Evolutionary conservation across 176 grass and related monocot species (phyloP), one percentile per base, ranked within the genome.

Genomic region (Hordeum marinum): DNA sequence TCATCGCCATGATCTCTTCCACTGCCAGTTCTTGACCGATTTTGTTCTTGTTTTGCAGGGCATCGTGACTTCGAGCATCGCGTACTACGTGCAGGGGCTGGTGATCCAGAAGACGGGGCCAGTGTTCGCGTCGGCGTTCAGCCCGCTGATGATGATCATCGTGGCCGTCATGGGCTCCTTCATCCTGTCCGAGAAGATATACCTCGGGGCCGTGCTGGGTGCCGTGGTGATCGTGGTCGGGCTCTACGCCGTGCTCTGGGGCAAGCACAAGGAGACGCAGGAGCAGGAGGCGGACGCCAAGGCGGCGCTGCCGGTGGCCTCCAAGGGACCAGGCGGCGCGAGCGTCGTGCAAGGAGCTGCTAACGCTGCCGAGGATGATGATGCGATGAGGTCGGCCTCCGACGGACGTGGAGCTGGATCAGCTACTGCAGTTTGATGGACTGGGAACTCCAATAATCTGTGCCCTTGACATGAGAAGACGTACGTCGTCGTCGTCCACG

Each of bases 141-240:
- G 93, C 89, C 96, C 96, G 69, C 89, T 98, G 0, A 98, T 98
- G 91, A 98, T 98, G 93, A 95, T 98, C 87, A 94, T 98, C 80
- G 96, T 98, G 62, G 96, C 96, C 20, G 85, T 87, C 83, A 98
- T 98, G 93, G 91, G 93, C 1, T 94, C 93, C 34, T 95, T 98
- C 84, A 98, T 98, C 91, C 89, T 98, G 11, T 32, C 91, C 32
- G 96, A 95, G 87, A 89, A 92, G 63, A 92, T 98, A 21, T 95
- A 90, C 86, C 89, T 98, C 82, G 96, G 96, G 18, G 93, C 85
- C 64, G 82, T 97, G 66, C 71, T 97, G 79, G 94, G 94, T 34
- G 94, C 85, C 79, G 85, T 90, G 78, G 88, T 97, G 39, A 97
- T 97, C 84, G 94, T 94, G 20, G 3, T 45, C 23, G 94, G 94